Conservation (phyloP, 208 protist genomes). For the Wallacemonas sp. region DNA sequence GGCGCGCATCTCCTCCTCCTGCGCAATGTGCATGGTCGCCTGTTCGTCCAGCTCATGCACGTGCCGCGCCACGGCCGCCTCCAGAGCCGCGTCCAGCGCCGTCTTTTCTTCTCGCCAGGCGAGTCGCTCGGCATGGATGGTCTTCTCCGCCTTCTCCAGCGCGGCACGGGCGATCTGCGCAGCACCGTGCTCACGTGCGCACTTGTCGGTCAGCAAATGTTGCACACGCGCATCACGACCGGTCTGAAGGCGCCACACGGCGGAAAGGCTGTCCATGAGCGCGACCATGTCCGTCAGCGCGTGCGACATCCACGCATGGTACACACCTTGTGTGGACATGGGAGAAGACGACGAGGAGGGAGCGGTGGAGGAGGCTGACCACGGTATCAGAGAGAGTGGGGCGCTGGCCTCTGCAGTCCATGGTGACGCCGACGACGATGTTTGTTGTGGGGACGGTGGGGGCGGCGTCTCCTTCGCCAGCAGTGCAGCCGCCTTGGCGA, state of each 20-base stretch:
- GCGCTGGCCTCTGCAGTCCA: not conserved
- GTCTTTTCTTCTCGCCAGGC: not conserved
- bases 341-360: not conserved
- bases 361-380: not conserved
- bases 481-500: slow-evolving; percentile 1
- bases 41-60: not conserved
- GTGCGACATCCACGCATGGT: slow-evolving; percentile 4
- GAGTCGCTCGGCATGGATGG: not conserved
- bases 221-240: not conserved
- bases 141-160: not conserved
- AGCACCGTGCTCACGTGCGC: not conserved
- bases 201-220: not conserved
- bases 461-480: not conserved
- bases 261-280: not conserved
- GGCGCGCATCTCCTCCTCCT: not conserved
- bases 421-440: not conserved
- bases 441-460: not conserved
- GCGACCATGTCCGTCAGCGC: not conserved
- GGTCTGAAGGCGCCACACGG: not conserved
- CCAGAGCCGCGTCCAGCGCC: not conserved
- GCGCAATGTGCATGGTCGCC: not conserved
- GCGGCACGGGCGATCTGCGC: not conserved
- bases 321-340: not conserved
- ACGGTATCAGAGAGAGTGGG: not conserved
- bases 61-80: not conserved